Evolutionary conservation across 73 alveolate species (phyloP).

Genomic region (Paramecium caudatum): DNA sequence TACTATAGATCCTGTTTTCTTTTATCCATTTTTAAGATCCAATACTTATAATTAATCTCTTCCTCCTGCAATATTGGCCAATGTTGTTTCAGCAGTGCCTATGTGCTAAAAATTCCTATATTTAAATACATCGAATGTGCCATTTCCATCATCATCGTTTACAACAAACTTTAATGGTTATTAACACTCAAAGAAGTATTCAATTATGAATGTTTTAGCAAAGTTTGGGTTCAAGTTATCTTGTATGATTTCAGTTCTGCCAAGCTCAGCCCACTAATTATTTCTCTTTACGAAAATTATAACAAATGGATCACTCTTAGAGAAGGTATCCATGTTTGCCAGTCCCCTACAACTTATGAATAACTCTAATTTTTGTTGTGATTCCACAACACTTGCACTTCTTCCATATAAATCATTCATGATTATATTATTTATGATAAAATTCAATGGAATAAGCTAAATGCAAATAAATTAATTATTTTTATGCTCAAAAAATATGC

Average conservation of each 20-base stretch:
- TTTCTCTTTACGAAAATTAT: conserved; percentile 73
- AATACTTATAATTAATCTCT: neutral
- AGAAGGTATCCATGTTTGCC: conserved; percentile 80
- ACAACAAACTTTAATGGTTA: conserved; percentile 59
- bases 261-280: conserved; percentile 72
- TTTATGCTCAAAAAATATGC: conserved; percentile 24
- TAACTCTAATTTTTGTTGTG: conserved; percentile 75
- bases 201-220: conserved; percentile 78
- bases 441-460: neutral
- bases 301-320: conserved; percentile 86
- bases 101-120: neutral
- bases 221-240: conserved; percentile 87
- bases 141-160: conserved; percentile 65
- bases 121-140: conserved; percentile 34
- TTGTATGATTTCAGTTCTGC: conserved; percentile 81
- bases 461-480: conserved; percentile 10
- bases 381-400: conserved; percentile 58
- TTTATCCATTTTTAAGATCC: neutral
- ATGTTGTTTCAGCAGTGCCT: conserved; percentile 54
- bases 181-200: conserved; percentile 81
- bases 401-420: conserved; percentile 66
- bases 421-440: conserved; percentile 1
- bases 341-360: conserved; percentile 79
- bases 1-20: neutral
- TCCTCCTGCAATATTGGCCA: conserved; percentile 55